Conservation (phyloP, 208 protist species). For the Acanthamoeba royreba region DNA sequence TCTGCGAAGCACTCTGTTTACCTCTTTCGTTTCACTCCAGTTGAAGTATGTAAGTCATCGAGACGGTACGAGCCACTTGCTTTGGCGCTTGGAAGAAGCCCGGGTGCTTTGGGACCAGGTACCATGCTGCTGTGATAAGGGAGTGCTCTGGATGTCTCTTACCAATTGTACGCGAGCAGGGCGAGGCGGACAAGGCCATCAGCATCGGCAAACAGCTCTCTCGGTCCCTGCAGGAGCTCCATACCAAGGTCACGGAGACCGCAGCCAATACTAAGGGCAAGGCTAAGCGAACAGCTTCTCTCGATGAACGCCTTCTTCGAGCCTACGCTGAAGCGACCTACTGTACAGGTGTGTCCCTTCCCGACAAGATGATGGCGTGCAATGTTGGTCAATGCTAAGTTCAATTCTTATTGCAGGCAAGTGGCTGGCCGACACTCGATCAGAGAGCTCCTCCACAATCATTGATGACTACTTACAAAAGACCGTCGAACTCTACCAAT, state of each 20-base stretch:
- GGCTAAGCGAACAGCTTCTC: neutral
- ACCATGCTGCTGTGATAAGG: neutral
- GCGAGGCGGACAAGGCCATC: slow-evolving; percentile 33
- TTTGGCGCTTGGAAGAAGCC: neutral
- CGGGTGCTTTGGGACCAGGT: slow-evolving; percentile 18
- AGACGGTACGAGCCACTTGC: neutral
- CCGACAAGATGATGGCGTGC: neutral
- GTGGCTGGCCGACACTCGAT: slow-evolving; percentile 38
- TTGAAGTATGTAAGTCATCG: slow-evolving; percentile 15
- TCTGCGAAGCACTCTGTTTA: neutral
- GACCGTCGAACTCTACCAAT: slow-evolving; percentile 40
- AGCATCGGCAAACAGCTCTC: neutral
- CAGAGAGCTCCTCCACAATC: slow-evolving; percentile 37
- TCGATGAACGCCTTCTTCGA: neutral
- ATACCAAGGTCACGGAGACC: neutral
- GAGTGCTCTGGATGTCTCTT: neutral
- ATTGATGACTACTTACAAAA: slow-evolving; percentile 46
- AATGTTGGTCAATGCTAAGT: neutral
- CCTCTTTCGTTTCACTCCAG: neutral
- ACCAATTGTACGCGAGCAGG: neutral
- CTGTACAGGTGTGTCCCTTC: neutral
- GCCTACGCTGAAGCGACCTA: slow-evolving; percentile 22
- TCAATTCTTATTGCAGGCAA: neutral
- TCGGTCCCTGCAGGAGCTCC: neutral
- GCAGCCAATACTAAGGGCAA: neutral